A percentile compares a stretch with the other conserved stretches of the same genome.
These are phyloP conservation scores for Pythium volutum DNA, from an alignment of 352 stramenopile species.

Conservation along the genomic window DNA sequence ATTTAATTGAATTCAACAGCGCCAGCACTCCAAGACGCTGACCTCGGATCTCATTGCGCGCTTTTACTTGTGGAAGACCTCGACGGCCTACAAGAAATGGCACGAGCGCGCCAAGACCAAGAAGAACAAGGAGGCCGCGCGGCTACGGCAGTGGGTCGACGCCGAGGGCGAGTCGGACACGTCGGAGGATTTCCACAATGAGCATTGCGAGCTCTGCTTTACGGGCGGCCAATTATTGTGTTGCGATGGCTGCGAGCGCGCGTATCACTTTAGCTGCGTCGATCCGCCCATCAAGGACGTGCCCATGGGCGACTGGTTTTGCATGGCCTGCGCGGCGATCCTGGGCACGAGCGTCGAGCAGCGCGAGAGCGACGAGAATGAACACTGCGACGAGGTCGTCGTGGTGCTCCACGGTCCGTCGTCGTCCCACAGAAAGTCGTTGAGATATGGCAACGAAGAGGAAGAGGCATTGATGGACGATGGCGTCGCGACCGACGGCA, in stretches of 20 bases:
- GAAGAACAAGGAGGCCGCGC: slow-evolving; percentile 42
- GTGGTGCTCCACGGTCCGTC: slow-evolving; percentile 8
- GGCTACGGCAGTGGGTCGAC: slow-evolving; percentile 43
- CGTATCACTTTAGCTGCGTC: slow-evolving; percentile 73
- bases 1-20: slow-evolving; percentile 27
- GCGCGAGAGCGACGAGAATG: slow-evolving; percentile 27
- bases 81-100: slow-evolving; percentile 48
- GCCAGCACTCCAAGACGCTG: slow-evolving; percentile 33
- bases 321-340: slow-evolving; percentile 32
- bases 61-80: slow-evolving; percentile 75
- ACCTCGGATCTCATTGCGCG: slow-evolving; percentile 52
- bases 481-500: slow-evolving; percentile 20
- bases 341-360: slow-evolving; percentile 21
- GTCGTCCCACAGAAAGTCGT: background rate
- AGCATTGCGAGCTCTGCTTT: slow-evolving; percentile 61
- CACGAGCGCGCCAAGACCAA: slow-evolving; percentile 34
- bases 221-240: slow-evolving; percentile 62
- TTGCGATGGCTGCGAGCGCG: slow-evolving; percentile 65
- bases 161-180: slow-evolving; percentile 31
- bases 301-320: slow-evolving; percentile 63
- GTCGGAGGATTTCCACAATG: slow-evolving; percentile 53
- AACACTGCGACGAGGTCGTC: slow-evolving; percentile 23
- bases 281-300: slow-evolving; percentile 55
- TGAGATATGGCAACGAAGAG: background rate
- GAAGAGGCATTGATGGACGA: slow-evolving; percentile 2